Conservation (phyloP, 2,329 filamentous ascomycete genomes). For the Sclerotiophoma versabilis region DNA sequence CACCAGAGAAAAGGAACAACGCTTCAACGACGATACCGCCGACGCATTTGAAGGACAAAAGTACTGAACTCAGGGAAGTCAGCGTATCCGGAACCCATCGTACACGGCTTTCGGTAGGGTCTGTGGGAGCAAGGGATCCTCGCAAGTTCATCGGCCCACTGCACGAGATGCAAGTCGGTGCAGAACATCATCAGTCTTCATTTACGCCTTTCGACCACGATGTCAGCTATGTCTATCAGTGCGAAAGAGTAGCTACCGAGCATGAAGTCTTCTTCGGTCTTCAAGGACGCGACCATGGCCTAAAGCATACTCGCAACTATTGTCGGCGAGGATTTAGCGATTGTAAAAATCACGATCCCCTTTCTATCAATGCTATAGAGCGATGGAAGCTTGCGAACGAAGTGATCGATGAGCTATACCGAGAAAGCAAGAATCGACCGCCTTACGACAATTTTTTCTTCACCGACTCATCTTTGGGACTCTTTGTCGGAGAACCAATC, state of each 20-base stretch:
- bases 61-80: background rate
- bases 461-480: conserved; percentile 26
- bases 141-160: conserved; percentile 33
- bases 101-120: conserved; percentile 31
- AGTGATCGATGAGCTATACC: conserved; percentile 25
- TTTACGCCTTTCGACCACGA: conserved; percentile 15
- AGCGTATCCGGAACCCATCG: conserved; percentile 12
- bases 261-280: conserved; percentile 30
- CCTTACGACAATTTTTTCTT: conserved; percentile 31
- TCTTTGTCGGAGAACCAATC: conserved; percentile 28
- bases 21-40: background rate
- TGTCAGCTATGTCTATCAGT: conserved; percentile 24
- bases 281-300: conserved; percentile 22
- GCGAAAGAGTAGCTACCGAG: conserved; percentile 23
- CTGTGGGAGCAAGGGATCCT: conserved; percentile 25
- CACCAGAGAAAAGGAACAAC: background rate
- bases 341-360: conserved; percentile 18
- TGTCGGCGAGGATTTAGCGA: conserved; percentile 30
- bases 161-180: conserved; percentile 24
- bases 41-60: background rate
- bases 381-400: conserved; percentile 28
- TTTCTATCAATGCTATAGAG: conserved; percentile 16
- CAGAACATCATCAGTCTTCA: background rate
- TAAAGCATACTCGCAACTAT: conserved; percentile 27
- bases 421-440: conserved; percentile 21